Conservation (phyloP, 352 stramenopile species). For the Phytophthora sojae region DNA sequence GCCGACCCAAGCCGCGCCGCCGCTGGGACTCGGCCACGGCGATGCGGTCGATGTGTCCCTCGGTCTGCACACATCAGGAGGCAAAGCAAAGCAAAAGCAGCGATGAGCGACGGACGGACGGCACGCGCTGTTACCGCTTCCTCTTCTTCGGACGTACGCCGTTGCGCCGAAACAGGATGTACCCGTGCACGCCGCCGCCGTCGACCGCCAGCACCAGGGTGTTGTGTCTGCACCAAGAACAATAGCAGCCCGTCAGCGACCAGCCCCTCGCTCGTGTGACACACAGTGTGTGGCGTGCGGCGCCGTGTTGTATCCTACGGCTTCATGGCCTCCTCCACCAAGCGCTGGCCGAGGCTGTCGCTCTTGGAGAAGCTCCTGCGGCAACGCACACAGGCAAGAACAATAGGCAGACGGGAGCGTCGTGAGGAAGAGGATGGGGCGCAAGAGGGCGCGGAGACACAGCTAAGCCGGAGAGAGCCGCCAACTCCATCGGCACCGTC, state of each 20-base stretch:
- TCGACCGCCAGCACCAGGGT: constrained; percentile 47
- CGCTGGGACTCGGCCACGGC: constrained; percentile 43
- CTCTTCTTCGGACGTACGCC: constrained; percentile 33
- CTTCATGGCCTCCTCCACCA: constrained; percentile 42
- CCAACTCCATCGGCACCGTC: too few relatives aligned
- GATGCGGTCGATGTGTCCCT: constrained; percentile 56
- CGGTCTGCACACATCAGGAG: constrained; percentile 26
- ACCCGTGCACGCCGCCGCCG: constrained; percentile 35
- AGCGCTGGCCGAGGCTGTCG: constrained; percentile 46
- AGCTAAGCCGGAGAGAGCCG: too few relatives aligned
- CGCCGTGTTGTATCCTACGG: constrained; percentile 13
- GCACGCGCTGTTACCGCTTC: too few relatives aligned
- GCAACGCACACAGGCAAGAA: constrained; percentile 1
- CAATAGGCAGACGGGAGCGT: constrained; percentile 24
- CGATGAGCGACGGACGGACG: too few relatives aligned
- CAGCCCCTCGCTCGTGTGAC: not conserved
- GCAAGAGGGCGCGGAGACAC: not conserved
- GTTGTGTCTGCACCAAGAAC: constrained; percentile 40
- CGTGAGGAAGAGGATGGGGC: not conserved
- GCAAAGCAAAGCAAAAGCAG: not conserved
- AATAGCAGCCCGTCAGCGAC: not conserved
- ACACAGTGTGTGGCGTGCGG: too few relatives aligned
- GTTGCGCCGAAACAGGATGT: constrained; percentile 54
- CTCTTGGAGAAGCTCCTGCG: constrained; percentile 50
- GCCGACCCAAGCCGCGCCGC: constrained; percentile 43